Base-by-base conservation (phyloP, 192 early-diverging fungal species). In the Backusella mclennaniae region DNA sequence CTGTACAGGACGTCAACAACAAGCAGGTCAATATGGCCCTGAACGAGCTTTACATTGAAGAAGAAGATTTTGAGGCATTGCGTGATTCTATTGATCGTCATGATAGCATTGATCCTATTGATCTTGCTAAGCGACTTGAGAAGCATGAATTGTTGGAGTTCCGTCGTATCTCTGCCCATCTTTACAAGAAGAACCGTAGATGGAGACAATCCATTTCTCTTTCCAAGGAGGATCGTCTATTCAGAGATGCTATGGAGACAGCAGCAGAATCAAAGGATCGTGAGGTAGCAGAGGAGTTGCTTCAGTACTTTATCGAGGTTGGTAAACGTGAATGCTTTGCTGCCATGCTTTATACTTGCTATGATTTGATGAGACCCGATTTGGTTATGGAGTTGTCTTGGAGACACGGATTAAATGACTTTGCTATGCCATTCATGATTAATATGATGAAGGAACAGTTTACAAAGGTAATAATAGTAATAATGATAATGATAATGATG, bases 371-470 rank as follows among this genome's bases (percentile, higher is more conserved):
- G 67, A 85, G 95, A 52, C 94, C 98, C 9, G 98, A 98, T 84
- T 89, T 97, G 14, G 93, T 98, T 12, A 83, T 98, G 86, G 98
- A 99, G 87, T 80, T 98, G 15, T 86, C 94, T n/a, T 99, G 97
- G 98, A 83, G 96, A 14, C 90, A 96, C 77, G 88, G 91, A 2
- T 83, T 96, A 81, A 90, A 86, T 63, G 97, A 98, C 79, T 97
- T 96, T 89, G 93, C 97, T 7, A 98, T 98, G 96, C 98, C 98
- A n/a, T 99, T 96, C 82, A 92, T 98, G 86, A 94, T 99, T 73
- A 95, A 99, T 77, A 86, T 90, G 44, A 85, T 93, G 80, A 90
- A 96, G 66, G 96, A 98, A 84, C 94, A 93, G 79, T 91, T 92
- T 79, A 82, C 67, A 52, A 97, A 97, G 91, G 94, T 98, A 46